phyloP scores from a whole-genome alignment of 331 rosid genomes.

The Ulmus americana region DNA sequence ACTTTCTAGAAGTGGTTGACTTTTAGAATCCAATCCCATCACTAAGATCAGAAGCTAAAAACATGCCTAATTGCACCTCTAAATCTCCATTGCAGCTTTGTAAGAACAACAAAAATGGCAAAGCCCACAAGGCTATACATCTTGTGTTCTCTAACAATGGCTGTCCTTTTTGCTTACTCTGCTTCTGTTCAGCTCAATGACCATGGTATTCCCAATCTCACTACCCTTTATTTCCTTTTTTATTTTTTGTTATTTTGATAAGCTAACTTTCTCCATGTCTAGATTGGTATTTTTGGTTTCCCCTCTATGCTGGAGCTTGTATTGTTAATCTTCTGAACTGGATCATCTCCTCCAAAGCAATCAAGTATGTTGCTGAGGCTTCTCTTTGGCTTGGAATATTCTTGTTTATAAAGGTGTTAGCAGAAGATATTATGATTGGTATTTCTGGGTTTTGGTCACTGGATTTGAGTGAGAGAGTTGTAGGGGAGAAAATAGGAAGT shows the following conservation, averaged over 20 bases:
- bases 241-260: background rate
- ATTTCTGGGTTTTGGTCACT: slow-evolving; percentile 52
- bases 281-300: slow-evolving; percentile 82
- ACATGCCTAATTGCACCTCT: background rate
- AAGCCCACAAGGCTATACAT: slow-evolving; percentile 25
- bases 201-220: slow-evolving; percentile 31
- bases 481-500: slow-evolving; percentile 64
- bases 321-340: slow-evolving; percentile 45
- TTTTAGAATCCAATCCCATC: slow-evolving; percentile 10
- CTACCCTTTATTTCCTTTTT: background rate
- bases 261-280: background rate
- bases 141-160: slow-evolving; percentile 41
- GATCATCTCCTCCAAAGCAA: slow-evolving; percentile 23
- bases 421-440: slow-evolving; percentile 36
- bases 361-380: slow-evolving; percentile 29
- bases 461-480: slow-evolving; percentile 58
- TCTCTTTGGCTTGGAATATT: slow-evolving; percentile 35
- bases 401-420: slow-evolving; percentile 40
- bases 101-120: slow-evolving; percentile 32
- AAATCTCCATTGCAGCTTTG: slow-evolving; percentile 2
- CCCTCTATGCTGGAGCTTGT: slow-evolving; percentile 54
- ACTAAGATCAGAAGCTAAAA: background rate
- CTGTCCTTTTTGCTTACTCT: slow-evolving; percentile 50
- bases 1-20: background rate
- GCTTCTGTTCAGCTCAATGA: slow-evolving; percentile 58